Conservation (phyloP, 345 rosid species). For the Eucalyptus dawsonii region DNA sequence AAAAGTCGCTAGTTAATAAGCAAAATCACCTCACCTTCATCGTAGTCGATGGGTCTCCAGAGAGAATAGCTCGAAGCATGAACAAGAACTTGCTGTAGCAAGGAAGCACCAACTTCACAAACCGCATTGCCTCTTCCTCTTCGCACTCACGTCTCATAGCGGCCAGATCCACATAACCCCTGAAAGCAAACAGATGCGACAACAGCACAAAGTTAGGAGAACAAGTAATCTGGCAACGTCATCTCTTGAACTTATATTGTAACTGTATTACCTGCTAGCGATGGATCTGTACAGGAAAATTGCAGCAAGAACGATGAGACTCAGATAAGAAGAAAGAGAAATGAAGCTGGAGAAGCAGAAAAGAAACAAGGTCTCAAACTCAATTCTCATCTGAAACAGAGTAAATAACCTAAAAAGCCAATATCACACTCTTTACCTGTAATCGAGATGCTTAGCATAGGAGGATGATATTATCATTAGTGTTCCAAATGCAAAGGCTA, state of each 20-base stretch:
- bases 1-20: background rate
- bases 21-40: conserved; percentile 50
- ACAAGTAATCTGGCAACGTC: background rate
- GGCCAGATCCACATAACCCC: conserved; percentile 33
- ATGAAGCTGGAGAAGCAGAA: conserved; percentile 43
- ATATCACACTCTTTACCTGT: conserved; percentile 30
- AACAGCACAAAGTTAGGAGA: background rate
- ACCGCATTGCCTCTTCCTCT: conserved; percentile 71
- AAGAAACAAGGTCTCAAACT: background rate
- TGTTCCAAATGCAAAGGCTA: conserved; percentile 75
- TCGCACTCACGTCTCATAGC: conserved; percentile 42
- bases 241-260: background rate
- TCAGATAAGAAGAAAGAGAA: conserved; percentile 70
- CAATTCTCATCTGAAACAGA: background rate
- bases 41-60: conserved; percentile 85
- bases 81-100: conserved; percentile 61
- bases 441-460: conserved; percentile 53
- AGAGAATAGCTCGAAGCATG: conserved; percentile 65
- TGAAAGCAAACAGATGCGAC: background rate
- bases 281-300: conserved; percentile 58
- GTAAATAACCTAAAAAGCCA: background rate
- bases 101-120: conserved; percentile 60
- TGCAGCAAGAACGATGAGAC: conserved; percentile 63
- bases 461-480: conserved; percentile 65
- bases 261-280: conserved; percentile 39